Percentiles rank a stretch among this genome's conserved stretches.
Evolutionary conservation across 1,284 basidiomycete species (phyloP).

Genomic region (Tranzscheliella williamsii): DNA sequence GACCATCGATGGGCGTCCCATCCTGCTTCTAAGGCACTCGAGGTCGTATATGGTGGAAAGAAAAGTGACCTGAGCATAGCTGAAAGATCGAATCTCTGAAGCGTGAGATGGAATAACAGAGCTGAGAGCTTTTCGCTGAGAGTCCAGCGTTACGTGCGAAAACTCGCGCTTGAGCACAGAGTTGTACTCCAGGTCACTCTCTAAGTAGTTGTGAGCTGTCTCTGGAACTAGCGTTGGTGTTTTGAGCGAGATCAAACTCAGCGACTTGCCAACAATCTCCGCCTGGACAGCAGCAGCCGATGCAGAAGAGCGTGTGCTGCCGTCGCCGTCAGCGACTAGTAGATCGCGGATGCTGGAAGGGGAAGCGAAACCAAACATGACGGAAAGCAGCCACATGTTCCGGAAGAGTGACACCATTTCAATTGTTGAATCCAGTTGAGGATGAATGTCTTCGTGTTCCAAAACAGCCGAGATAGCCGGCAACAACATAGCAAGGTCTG

Average conservation of each 20-base stretch:
- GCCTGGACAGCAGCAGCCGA: slow-evolving; percentile 73
- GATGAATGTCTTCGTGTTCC: slow-evolving; percentile 74
- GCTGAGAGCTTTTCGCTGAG: slow-evolving; percentile 55
- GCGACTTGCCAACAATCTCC: slow-evolving; percentile 65
- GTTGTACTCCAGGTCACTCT: slow-evolving; percentile 90
- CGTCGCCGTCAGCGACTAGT: slow-evolving; percentile 4
- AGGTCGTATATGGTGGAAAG: slow-evolving; percentile 84
- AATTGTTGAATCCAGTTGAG: slow-evolving; percentile 68
- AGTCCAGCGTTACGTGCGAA: slow-evolving; percentile 43
- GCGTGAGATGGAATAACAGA: slow-evolving; percentile 70
- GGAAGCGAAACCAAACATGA: slow-evolving; percentile 72
- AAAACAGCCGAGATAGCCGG: slow-evolving; percentile 88
- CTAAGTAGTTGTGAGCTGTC: slow-evolving; percentile 79
- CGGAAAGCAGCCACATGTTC: slow-evolving; percentile 91
- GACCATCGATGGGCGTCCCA: slow-evolving; percentile 79
- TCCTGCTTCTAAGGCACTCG: slow-evolving; percentile 81
- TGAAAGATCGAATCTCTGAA: slow-evolving; percentile 75
- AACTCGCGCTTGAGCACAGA: slow-evolving; percentile 72
- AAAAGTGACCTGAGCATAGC: slow-evolving; percentile 83
- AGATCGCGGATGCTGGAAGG: slow-evolving; percentile 16
- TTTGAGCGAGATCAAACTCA: slow-evolving; percentile 80
- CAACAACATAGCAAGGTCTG: slow-evolving; percentile 65
- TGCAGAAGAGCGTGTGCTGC: slow-evolving; percentile 6
- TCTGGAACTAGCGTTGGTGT: slow-evolving; percentile 85
- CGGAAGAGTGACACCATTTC: slow-evolving; percentile 82